Conservation (phyloP, 768 basidiomycete genomes). For the Amylocystis lapponica region DNA sequence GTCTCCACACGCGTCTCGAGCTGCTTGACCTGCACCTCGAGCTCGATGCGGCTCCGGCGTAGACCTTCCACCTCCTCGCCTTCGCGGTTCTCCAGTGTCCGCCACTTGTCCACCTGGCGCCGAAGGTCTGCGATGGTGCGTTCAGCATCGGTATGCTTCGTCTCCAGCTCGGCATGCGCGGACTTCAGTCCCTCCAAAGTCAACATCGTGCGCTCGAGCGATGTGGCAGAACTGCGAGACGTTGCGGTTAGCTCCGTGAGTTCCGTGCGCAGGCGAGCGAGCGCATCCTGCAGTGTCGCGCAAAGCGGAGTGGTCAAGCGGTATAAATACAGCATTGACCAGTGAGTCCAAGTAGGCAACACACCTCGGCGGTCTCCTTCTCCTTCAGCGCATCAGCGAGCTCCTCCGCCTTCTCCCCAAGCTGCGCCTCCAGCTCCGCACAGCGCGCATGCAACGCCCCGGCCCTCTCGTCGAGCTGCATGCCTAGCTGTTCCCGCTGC, state of each 20-base stretch:
- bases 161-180: conserved; percentile 48
- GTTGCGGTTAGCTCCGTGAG: conserved; percentile 44
- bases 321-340: not conserved
- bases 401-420: conserved; percentile 36
- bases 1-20: conserved; percentile 32
- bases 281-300: conserved; percentile 27
- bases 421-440: conserved; percentile 28
- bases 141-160: conserved; percentile 51
- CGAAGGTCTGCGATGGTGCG: conserved; percentile 49
- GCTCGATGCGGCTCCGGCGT: conserved; percentile 47
- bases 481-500: conserved; percentile 28
- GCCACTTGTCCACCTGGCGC: conserved; percentile 65
- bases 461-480: conserved; percentile 23
- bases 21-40: conserved; percentile 50
- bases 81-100: conserved; percentile 58
- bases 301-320: not conserved
- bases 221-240: conserved; percentile 39
- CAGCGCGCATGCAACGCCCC: conserved; percentile 27
- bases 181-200: conserved; percentile 54
- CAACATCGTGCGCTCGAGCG: conserved; percentile 51
- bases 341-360: no score
- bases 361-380: conserved; percentile 33
- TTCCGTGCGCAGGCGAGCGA: conserved; percentile 41
- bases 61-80: conserved; percentile 50
- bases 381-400: conserved; percentile 36